phyloP scores from a whole-genome alignment of 2,329 filamentous ascomycete species.

The Leptodontidium sp. region DNA sequence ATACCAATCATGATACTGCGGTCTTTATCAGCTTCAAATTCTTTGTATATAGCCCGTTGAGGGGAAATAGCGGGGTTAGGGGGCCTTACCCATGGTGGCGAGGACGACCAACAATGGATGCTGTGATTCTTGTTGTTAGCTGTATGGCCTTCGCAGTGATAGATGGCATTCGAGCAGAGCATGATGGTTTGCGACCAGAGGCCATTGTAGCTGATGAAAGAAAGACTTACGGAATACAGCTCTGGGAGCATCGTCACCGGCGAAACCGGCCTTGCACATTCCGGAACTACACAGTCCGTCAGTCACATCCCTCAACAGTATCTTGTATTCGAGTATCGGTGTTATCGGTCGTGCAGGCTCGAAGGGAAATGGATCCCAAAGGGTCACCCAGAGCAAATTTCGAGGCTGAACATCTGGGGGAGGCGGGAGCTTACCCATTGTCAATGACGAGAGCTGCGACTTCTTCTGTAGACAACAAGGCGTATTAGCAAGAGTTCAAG shows the following conservation, averaged over 20 bases:
- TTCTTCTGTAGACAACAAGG: constrained; percentile 77
- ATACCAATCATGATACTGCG: constrained; percentile 99
- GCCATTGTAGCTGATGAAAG: constrained; percentile 37
- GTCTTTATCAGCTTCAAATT: constrained; percentile 43
- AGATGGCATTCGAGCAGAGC: constrained; percentile 8
- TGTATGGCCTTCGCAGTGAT: constrained; percentile 3
- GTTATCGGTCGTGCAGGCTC: constrained; percentile 25
- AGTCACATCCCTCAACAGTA: constrained; percentile 33
- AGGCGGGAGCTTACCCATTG: constrained; percentile 92
- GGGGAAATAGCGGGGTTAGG: constrained; percentile 38
- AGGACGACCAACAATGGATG: constrained; percentile 99
- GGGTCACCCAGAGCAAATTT: constrained; percentile 41
- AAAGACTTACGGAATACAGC: constrained; percentile 98
- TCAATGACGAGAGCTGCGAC: constrained; percentile 99
- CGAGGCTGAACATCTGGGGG: constrained; percentile 37
- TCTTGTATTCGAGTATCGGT: constrained; percentile 23
- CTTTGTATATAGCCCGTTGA: constrained; percentile 31
- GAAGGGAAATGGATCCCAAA: constrained; percentile 25
- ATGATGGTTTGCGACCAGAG: constrained; percentile 6
- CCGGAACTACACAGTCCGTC: constrained; percentile 76
- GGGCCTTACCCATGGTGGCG: constrained; percentile 97
- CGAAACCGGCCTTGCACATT: constrained; percentile 99
- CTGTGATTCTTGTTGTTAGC: constrained; percentile 56
- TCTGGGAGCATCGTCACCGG: constrained; percentile 99
- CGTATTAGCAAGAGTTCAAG: constrained; percentile 40